Evolutionary conservation across 495 filamentous ascomycete species (phyloP), one percentile per base, ranked within the genome.

Genomic region (Hypoxylon subgilvum): DNA sequence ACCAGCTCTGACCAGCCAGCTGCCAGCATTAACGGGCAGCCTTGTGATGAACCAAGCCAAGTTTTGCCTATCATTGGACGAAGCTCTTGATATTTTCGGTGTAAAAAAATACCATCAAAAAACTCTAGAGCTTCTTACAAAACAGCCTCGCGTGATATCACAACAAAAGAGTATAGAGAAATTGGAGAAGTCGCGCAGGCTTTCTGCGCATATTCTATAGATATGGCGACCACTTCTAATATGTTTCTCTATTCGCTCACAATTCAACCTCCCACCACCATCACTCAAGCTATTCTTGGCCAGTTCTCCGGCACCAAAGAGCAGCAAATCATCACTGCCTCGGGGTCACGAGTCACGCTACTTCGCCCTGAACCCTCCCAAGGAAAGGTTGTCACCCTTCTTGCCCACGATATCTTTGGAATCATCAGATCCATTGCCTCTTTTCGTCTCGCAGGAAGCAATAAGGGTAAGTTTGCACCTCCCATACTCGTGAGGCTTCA

Each of bases 171-270:
- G 54, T 47, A 51, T 53, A 61, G 56, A 61, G 46, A 54, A 27
- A 43, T 38, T 31, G 61, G 41, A 58, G 63, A 55, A 76, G 77
- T 77, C 74, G 75, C 76, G 76, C 79, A 76, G 77, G 76, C 75
- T 75, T 70, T 68, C 79, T 80, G 80, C 78, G 76, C 74, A 69
- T 52, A 41, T 49, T 43, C 52, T 64, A 60, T 42, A 48, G 89
- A 63, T 75, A 99, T 99, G 94, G 92, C 94, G 71, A 93, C 91
- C 55, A 96, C 92, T 35, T 96, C 92, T 63, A 91, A 90, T 68
- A 95, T 96, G 91, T 96, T 96, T 71, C 87, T 97, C 81, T 97
- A 97, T 79, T 92, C 90, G 40, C 78, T 97, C 71, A 97, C 95
- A 16, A 86, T 99, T 66, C 89, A 96, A 72, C 87, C 90, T 51